Conservation (phyloP, 345 rosid genomes). For the Bruguiera sexangula region DNA sequence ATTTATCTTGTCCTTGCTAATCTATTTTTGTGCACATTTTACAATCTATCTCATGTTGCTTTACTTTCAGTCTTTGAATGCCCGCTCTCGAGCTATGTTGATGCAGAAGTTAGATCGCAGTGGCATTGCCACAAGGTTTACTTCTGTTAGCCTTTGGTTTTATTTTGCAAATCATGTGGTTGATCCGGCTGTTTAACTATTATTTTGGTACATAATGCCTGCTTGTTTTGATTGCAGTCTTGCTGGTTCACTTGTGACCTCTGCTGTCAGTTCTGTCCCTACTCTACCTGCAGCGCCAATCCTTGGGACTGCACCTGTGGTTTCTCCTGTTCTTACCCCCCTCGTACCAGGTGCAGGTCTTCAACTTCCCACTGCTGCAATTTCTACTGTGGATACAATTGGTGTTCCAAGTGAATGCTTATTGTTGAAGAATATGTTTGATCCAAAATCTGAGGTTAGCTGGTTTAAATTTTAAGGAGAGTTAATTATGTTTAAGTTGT, state of each 20-base stretch:
- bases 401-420: constrained; percentile 82
- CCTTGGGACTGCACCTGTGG: constrained; percentile 37
- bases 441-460: constrained; percentile 70
- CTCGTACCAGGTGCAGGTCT: constrained; percentile 45
- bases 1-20: too few species aligned
- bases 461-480: not conserved
- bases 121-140: constrained; percentile 76
- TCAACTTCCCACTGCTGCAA: constrained; percentile 38
- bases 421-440: constrained; percentile 90
- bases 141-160: constrained; percentile 4
- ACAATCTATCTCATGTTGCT: constrained; percentile 1
- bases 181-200: not conserved
- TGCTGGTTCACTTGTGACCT: constrained; percentile 33
- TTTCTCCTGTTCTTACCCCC: constrained; percentile 52
- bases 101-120: constrained; percentile 94
- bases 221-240: constrained; percentile 25
- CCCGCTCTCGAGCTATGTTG: constrained; percentile 78
- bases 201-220: constrained; percentile 4
- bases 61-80: constrained; percentile 73
- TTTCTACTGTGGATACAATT: constrained; percentile 50
- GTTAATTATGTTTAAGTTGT: not conserved
- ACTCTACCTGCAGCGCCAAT: constrained; percentile 41
- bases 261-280: constrained; percentile 39
- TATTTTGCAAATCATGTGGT: not conserved
- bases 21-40: not conserved